Base-by-base conservation (phyloP, 139 green algal species). In the Pycnococcus provasolii region DNA sequence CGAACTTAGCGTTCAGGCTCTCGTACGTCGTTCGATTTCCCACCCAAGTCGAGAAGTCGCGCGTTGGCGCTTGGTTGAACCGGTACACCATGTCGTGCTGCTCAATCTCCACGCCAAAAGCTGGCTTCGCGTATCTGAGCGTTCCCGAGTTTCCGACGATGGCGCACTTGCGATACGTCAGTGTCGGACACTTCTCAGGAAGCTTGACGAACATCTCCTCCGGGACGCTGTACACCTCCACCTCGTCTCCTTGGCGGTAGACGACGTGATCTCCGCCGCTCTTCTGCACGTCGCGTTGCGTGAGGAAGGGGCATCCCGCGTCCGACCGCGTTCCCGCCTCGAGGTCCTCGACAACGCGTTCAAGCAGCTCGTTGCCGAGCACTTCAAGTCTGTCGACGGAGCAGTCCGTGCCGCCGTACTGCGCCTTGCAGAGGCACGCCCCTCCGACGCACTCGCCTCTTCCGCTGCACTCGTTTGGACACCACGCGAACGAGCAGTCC, bases 91-190 rank as follows among this genome's bases (percentile, higher is more conserved):
- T 72, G 55, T 72, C 66, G 41, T 72, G 66, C 55, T 15, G 26
- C 53, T 72, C 66, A 37, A 72, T 72, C 54, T 72, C 66, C 8
- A 9, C 26, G 13, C 66, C 66, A 55, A 58, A 65, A 26, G 26
- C 26, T 26, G 26, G 26, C 4, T 47, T 66, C 37, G 40, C 55
- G 7, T 58, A 65, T 53, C 9, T 54, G 0, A 65, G 41, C 43
- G 54, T 72, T 43, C 66, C 66, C 42, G 66, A 72, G 66, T 72
- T 72, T 5, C 66, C 66, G 53, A 72, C 66, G 3, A 72, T 58
- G 37, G 66, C 66, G 54, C 66, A 72, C 37, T 53, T 72, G 40
- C 43, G 2, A 5, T 39, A 72, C 54, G 37, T 53, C 53, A 48
- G 64, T 8, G 11, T 37, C 6, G 62, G 62, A n/a, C 62, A 69